Conservation (phyloP, 2,329 filamentous ascomycete genomes). For the Pseudogymnoascus destructans region DNA sequence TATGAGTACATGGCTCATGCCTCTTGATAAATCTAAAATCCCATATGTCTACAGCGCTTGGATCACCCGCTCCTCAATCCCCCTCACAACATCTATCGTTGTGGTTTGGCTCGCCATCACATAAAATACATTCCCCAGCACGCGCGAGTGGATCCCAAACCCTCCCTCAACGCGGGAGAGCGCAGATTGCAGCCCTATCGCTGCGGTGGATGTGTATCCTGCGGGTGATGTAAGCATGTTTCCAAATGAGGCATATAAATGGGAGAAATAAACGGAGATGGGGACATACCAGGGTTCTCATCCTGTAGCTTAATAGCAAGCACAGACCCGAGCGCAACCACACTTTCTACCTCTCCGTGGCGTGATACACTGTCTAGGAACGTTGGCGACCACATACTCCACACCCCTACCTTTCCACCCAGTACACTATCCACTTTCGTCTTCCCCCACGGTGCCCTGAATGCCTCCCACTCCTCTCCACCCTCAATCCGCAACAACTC, state of each 20-base stretch:
- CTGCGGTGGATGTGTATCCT: conserved; percentile 25
- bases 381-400: conserved; percentile 57
- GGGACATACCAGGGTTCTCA: conserved; percentile 26
- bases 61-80: not conserved
- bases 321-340: conserved; percentile 64
- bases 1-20: not conserved
- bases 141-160: conserved; percentile 38
- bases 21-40: not conserved
- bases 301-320: conserved; percentile 46
- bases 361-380: conserved; percentile 48
- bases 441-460: conserved; percentile 35
- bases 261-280: not conserved
- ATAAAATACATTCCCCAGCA: conserved; percentile 46
- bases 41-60: not conserved
- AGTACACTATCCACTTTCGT: conserved; percentile 7
- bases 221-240: not conserved
- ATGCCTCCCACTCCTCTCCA: conserved; percentile 42
- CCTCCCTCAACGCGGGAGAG: conserved; percentile 21
- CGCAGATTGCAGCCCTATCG: conserved; percentile 31
- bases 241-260: not conserved
- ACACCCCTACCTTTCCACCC: conserved; percentile 28
- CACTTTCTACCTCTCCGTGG: conserved; percentile 42
- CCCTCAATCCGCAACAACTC: conserved; percentile 46
- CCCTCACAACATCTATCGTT: not conserved
- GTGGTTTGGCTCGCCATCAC: conserved; percentile 41